These are phyloP conservation scores for Paecilomyces sp. DNA, from an alignment of 2,329 filamentous ascomycete genomes.

Conservation along the genomic window DNA sequence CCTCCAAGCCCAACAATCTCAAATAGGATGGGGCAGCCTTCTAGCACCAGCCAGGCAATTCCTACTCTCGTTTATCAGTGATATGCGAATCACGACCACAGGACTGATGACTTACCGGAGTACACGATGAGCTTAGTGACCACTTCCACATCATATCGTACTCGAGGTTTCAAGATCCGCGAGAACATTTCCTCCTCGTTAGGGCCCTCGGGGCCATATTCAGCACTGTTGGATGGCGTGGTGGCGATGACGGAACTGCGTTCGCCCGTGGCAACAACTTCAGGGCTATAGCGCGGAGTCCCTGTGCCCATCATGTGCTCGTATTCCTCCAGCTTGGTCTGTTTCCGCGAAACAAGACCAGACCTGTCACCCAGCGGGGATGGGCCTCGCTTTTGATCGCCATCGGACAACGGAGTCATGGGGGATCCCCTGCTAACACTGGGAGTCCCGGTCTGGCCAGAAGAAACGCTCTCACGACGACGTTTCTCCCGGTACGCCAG, in stretches of 20 bases:
- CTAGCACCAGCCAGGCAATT: slow-evolving; percentile 75
- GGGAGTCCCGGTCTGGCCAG: slow-evolving; percentile 9
- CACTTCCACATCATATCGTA: slow-evolving; percentile 96
- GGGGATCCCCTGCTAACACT: slow-evolving; percentile 14
- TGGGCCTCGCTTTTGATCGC: slow-evolving; percentile 8
- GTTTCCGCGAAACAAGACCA: slow-evolving; percentile 35
- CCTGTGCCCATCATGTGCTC: slow-evolving; percentile 70
- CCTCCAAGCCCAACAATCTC: slow-evolving; percentile 50
- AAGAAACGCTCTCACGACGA: slow-evolving; percentile 54
- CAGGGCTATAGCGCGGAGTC: slow-evolving; percentile 33
- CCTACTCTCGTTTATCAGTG: slow-evolving; percentile 40
- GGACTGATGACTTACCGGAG: slow-evolving; percentile 54
- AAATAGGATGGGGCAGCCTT: slow-evolving; percentile 67
- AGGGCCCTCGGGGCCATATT: slow-evolving; percentile 31
- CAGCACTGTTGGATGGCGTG: slow-evolving; percentile 13
- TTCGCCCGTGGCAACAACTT: slow-evolving; percentile 15
- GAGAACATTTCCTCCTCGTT: slow-evolving; percentile 78
- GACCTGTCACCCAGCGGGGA: slow-evolving; percentile 22
- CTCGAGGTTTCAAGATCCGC: slow-evolving; percentile 73
- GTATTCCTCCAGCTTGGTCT: slow-evolving; percentile 53
- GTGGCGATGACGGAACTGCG: slow-evolving; percentile 13
- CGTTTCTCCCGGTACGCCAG: slow-evolving; percentile 78
- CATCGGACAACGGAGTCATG: slow-evolving; percentile 10
- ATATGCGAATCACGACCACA: slow-evolving; percentile 1
- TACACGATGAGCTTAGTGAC: slow-evolving; percentile 96